phyloP scores from a whole-genome alignment of 257 asterid genomes.

The Primulina huaijiensis region DNA sequence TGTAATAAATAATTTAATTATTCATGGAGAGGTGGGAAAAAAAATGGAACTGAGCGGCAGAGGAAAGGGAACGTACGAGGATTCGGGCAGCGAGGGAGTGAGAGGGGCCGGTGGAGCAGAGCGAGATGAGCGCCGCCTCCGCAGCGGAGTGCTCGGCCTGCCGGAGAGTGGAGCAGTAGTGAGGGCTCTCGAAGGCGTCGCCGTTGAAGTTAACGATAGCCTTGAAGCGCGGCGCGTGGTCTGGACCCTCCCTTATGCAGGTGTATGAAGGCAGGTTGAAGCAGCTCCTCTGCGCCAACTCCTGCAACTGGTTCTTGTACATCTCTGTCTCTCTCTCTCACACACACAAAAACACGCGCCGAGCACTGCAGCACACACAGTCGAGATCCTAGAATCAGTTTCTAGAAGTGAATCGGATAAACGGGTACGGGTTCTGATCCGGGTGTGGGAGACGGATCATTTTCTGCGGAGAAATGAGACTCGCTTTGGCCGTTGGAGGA shows the following conservation, averaged over 20 bases:
- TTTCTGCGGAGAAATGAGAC: background rate
- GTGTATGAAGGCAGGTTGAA: conserved; percentile 76
- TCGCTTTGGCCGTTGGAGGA: background rate
- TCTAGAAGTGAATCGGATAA: background rate
- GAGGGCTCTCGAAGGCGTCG: conserved; percentile 60
- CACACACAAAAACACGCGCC: background rate
- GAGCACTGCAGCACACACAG: background rate
- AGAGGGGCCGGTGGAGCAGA: conserved; percentile 58
- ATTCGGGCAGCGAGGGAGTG: conserved; percentile 70
- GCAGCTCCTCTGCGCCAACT: conserved; percentile 93
- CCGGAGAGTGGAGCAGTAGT: conserved; percentile 65
- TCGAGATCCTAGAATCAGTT: background rate
- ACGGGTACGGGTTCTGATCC: background rate
- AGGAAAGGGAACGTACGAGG: conserved; percentile 37
- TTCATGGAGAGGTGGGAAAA: too few species aligned
- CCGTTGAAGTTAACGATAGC: conserved; percentile 73
- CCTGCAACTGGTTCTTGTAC: conserved; percentile 93
- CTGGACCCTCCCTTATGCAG: conserved; percentile 77
- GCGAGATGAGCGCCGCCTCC: conserved; percentile 65
- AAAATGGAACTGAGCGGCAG: background rate
- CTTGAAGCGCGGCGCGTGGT: conserved; percentile 92
- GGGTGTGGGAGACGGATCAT: background rate
- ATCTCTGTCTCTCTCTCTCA: conserved; percentile 26
- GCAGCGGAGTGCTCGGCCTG: conserved; percentile 90
- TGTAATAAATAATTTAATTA: too few species aligned